phyloP scores from a whole-genome alignment of 495 filamentous ascomycete genomes.

The Platismatia glauca region DNA sequence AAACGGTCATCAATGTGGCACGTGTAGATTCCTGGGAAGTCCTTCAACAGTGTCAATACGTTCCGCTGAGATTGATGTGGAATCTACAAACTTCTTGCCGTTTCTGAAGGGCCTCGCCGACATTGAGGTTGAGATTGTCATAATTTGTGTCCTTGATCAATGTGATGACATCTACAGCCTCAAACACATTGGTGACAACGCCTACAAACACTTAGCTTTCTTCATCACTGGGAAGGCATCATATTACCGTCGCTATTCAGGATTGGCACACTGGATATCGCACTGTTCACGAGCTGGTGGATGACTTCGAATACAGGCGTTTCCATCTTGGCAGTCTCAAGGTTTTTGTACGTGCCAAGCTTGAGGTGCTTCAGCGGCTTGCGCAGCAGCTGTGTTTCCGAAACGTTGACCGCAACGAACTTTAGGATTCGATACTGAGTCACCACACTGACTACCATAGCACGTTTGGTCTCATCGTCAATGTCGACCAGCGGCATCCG shows the following conservation, averaged over 20 bases:
- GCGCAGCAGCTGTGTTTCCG: constrained; percentile 77
- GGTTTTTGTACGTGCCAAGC: constrained; percentile 72
- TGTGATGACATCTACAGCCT: constrained; percentile 93
- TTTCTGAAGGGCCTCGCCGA: constrained; percentile 84
- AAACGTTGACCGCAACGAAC: constrained; percentile 96
- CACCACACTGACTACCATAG: constrained; percentile 91
- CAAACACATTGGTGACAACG: constrained; percentile 88
- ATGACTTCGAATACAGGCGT: constrained; percentile 94
- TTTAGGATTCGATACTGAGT: constrained; percentile 98
- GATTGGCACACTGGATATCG: constrained; percentile 92
- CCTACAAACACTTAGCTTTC: constrained; percentile 32
- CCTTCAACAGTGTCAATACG: constrained; percentile 37
- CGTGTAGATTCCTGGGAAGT: constrained; percentile 94
- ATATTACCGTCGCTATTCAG: constrained; percentile 63
- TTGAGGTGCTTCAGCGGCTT: constrained; percentile 80
- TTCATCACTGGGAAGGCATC: background rate
- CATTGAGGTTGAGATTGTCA: constrained; percentile 76
- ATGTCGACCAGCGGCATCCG: constrained; percentile 90
- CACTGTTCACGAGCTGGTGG: constrained; percentile 81
- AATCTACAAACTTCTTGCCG: constrained; percentile 56
- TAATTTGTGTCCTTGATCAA: constrained; percentile 90
- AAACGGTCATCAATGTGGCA: constrained; percentile 86
- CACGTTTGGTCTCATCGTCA: constrained; percentile 86
- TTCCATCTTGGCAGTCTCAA: constrained; percentile 81
- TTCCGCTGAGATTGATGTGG: background rate